Evolutionary conservation across 768 basidiomycete genomes (phyloP).

Genomic region (Russula vinacea): DNA sequence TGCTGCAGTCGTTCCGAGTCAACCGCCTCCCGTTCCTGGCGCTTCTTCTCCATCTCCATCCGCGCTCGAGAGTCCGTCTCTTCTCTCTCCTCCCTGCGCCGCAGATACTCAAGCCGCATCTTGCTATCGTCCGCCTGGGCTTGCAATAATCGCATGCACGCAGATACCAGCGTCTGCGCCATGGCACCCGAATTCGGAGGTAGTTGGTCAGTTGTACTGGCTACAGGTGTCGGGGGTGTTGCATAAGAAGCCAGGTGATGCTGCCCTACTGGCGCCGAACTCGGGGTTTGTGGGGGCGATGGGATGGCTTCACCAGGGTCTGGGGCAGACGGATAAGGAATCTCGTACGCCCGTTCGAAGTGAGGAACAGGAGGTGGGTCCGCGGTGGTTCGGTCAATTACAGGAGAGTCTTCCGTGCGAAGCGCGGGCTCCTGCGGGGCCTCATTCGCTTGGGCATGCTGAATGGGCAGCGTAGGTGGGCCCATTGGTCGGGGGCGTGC

Average conservation of each 20-base stretch:
- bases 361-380: slow-evolving; percentile 27
- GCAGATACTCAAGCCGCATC: slow-evolving; percentile 66
- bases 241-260: slow-evolving; percentile 19
- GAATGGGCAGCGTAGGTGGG: slow-evolving; percentile 25
- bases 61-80: slow-evolving; percentile 53
- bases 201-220: slow-evolving; percentile 39
- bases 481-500: slow-evolving; percentile 29
- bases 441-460: slow-evolving; percentile 24
- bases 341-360: slow-evolving; percentile 27
- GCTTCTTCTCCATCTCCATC: slow-evolving; percentile 51
- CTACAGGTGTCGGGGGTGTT: slow-evolving; percentile 20
- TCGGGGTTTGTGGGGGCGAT: slow-evolving; percentile 30
- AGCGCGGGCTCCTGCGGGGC: slow-evolving; percentile 22
- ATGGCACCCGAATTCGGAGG: slow-evolving; percentile 48
- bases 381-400: slow-evolving; percentile 21
- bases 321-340: slow-evolving; percentile 19
- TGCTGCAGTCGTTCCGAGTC: slow-evolving; percentile 55
- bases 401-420: slow-evolving; percentile 24
- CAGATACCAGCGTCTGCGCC: slow-evolving; percentile 54
- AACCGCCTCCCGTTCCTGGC: slow-evolving; percentile 53
- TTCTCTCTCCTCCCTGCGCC: slow-evolving; percentile 66
- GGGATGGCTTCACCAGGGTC: slow-evolving; percentile 28
- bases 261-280: slow-evolving; percentile 23
- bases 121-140: slow-evolving; percentile 67
- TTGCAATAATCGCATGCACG: slow-evolving; percentile 59